Percentiles rank a stretch among this genome's conserved stretches.
phyloP scores from a whole-genome alignment of 164 flowering plant genomes.

The Liquidambar formosana region DNA sequence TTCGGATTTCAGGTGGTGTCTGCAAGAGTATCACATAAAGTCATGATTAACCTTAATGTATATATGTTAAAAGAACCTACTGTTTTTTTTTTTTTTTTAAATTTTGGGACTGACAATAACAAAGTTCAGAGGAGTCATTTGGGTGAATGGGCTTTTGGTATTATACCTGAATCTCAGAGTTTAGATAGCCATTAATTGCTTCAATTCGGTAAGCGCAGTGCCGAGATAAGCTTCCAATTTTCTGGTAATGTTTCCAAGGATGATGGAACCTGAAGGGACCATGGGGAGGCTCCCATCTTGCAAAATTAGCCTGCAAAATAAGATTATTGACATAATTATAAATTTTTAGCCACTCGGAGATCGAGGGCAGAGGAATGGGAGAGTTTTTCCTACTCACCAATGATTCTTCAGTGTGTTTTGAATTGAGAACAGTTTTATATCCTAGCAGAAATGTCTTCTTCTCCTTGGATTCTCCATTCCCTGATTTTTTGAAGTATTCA shows the following conservation, averaged over 20 bases:
- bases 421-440: conserved; percentile 7
- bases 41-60: background rate
- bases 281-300: conserved; percentile 22
- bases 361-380: background rate
- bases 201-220: conserved; percentile 15
- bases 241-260: conserved; percentile 20
- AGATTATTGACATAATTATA: conserved; percentile 17
- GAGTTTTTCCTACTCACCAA: background rate
- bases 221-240: conserved; percentile 13
- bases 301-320: too few relatives aligned
- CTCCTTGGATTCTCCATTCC: background rate
- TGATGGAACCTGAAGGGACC: conserved; percentile 18
- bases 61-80: too few relatives aligned
- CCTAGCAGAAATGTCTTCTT: background rate
- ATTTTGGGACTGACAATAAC: too few relatives aligned
- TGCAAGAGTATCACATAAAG: background rate
- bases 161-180: conserved; percentile 1
- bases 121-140: background rate
- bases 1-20: too few relatives aligned
- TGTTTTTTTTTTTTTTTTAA: too few relatives aligned
- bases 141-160: background rate
- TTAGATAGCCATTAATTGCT: conserved; percentile 7
- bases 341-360: background rate
- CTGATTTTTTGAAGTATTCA: background rate
- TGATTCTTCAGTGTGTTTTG: conserved; percentile 1